A percentile compares a stretch with the other conserved stretches of the same genome.
Conservation (phyloP, 768 basidiomycete species). For the Podaxis carcinomalis region DNA sequence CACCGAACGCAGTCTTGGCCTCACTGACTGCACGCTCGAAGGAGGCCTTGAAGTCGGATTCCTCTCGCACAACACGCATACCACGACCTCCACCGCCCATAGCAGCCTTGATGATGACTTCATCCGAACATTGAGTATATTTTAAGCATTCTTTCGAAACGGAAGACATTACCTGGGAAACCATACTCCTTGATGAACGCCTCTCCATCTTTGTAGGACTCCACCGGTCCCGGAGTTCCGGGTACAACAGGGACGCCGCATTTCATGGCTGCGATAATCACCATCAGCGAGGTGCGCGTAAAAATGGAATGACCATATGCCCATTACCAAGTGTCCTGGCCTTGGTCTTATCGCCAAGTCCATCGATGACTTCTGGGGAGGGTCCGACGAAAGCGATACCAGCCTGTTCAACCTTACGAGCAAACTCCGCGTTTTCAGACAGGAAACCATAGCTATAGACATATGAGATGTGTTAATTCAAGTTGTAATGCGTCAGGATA, state of each 20-base stretch:
- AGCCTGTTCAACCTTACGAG: conserved; percentile 96
- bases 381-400: conserved; percentile 97
- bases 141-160: neutral
- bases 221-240: conserved; percentile 95
- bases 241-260: conserved; percentile 95
- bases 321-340: conserved; percentile 76
- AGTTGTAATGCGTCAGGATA: neutral
- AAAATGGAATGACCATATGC: conserved; percentile 7
- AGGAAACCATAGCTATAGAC: conserved; percentile 89
- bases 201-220: conserved; percentile 70
- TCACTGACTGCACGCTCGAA: conserved; percentile 94
- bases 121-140: conserved; percentile 5
- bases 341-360: conserved; percentile 98
- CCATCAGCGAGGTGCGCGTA: conserved; percentile 8
- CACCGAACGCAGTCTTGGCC: conserved; percentile 95
- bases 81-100: conserved; percentile 99
- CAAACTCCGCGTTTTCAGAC: conserved; percentile 95
- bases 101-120: conserved; percentile 98
- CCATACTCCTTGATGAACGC: conserved; percentile 94
- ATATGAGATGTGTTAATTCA: neutral
- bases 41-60: conserved; percentile 82
- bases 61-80: conserved; percentile 97
- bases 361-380: conserved; percentile 93
- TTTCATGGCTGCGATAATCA: conserved; percentile 60
- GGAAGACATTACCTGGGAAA: conserved; percentile 67